Evolutionary conservation across 495 filamentous ascomycete species (phyloP).

Genomic region (Niebla homalea): DNA sequence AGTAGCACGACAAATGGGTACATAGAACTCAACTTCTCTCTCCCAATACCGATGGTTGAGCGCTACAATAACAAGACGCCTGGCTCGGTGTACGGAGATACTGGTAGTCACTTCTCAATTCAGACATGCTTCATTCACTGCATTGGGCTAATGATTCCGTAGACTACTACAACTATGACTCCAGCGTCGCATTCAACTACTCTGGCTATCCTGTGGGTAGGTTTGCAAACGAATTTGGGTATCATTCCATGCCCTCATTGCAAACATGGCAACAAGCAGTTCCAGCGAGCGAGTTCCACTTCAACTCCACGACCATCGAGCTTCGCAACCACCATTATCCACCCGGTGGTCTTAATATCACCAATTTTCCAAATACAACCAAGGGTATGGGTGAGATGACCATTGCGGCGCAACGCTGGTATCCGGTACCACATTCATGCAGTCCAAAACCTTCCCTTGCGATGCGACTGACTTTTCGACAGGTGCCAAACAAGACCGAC

Average conservation of each 20-base stretch:
- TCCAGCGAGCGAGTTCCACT: constrained; percentile 35
- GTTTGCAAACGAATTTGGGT: constrained; percentile 58
- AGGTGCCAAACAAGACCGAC: constrained; percentile 41
- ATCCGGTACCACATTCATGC: constrained; percentile 27
- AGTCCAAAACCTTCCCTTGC: neutral
- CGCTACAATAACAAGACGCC: constrained; percentile 45
- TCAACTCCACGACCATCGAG: constrained; percentile 46
- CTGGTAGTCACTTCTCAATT: constrained; percentile 11
- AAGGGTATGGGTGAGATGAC: constrained; percentile 54
- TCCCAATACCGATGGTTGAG: constrained; percentile 43
- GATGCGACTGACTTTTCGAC: neutral
- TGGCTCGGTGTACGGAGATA: constrained; percentile 51
- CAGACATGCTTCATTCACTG: neutral
- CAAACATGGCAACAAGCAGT: constrained; percentile 48
- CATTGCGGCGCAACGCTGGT: constrained; percentile 42
- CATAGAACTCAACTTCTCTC: constrained; percentile 41
- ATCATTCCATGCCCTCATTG: constrained; percentile 52
- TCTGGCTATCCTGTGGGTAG: constrained; percentile 44
- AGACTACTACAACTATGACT: constrained; percentile 57
- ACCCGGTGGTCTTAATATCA: constrained; percentile 34
- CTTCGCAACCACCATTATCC: constrained; percentile 58
- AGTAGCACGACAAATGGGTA: constrained; percentile 55
- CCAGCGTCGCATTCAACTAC: constrained; percentile 40
- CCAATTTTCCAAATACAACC: constrained; percentile 25
- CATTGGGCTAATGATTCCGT: neutral